Evolutionary conservation across 1,284 basidiomycete genomes (phyloP).

Genomic region (Golubevia pallescens): DNA sequence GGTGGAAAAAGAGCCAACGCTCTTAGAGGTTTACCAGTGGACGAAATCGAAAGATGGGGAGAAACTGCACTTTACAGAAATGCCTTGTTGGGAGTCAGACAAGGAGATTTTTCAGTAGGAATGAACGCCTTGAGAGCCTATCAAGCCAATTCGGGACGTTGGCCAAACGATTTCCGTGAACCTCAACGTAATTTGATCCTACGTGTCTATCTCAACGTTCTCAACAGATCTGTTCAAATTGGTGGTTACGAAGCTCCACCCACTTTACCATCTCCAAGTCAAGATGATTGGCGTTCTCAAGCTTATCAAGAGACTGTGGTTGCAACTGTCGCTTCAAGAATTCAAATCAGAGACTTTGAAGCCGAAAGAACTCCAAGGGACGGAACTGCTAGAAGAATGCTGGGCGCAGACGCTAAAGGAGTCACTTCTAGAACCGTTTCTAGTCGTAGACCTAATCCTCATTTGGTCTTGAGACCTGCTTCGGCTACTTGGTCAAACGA

Average conservation of each 20-base stretch:
- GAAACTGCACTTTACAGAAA: conserved; percentile 58
- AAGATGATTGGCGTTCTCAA: conserved; percentile 44
- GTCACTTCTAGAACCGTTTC: conserved; percentile 46
- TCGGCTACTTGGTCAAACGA: conserved; percentile 49
- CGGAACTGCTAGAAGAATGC: conserved; percentile 21
- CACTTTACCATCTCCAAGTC: conserved; percentile 17
- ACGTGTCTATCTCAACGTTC: conserved; percentile 37
- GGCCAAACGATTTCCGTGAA: conserved; percentile 51
- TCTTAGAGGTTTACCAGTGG: conserved; percentile 43
- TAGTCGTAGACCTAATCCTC: conserved; percentile 33
- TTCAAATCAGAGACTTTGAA: conserved; percentile 46
- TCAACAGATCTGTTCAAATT: conserved; percentile 40
- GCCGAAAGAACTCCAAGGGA: conserved; percentile 30
- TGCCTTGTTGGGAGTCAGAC: conserved; percentile 45
- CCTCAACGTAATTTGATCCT: conserved; percentile 55
- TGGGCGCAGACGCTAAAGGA: conserved; percentile 18
- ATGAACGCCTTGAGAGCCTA: conserved; percentile 52
- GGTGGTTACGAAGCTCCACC: conserved; percentile 32
- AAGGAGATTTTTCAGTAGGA: conserved; percentile 26
- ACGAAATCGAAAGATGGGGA: conserved; percentile 59
- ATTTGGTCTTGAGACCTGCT: conserved; percentile 26
- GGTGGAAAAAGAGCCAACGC: conserved; percentile 47
- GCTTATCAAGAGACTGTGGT: conserved; percentile 45
- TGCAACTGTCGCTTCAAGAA: conserved; percentile 35
- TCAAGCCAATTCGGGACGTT: conserved; percentile 51